A percentile compares a stretch with the other conserved stretches of the same genome.
These are phyloP conservation scores for Paramecium sexaurelia DNA, from an alignment of 73 alveolate species.

Conservation along the genomic window DNA sequence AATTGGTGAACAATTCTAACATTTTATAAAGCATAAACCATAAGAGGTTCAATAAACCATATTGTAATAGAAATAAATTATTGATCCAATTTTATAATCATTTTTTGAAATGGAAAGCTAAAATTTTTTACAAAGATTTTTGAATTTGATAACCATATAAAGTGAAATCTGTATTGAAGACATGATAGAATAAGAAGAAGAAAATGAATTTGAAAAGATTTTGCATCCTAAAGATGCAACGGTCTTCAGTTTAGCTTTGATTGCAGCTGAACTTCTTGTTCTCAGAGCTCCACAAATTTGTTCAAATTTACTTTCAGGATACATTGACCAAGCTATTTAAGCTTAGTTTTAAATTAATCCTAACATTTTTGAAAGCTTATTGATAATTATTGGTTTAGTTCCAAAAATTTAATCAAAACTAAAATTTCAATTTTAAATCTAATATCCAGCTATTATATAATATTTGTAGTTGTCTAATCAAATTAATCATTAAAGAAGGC, in stretches of 20 bases:
- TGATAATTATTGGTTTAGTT: not conserved
- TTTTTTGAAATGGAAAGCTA: not conserved
- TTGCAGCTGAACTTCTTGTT: not conserved
- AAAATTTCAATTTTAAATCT: not conserved
- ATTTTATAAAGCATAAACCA: not conserved
- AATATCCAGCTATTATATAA: not conserved
- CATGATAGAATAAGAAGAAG: conserved; percentile 23
- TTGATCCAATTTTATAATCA: not conserved
- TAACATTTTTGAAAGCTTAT: not conserved
- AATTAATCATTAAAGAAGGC: not conserved
- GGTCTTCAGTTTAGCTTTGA: not conserved
- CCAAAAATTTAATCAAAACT: not conserved
- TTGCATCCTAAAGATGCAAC: not conserved
- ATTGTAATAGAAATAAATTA: not conserved
- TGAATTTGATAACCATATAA: not conserved
- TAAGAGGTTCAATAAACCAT: too few species aligned
- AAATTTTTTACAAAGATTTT: not conserved
- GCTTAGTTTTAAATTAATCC: conserved; percentile 7
- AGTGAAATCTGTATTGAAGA: conserved; percentile 16
- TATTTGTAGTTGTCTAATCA: not conserved
- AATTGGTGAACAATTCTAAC: not conserved
- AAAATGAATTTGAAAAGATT: conserved; percentile 2
- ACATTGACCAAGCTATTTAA: not conserved
- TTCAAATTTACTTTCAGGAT: not conserved
- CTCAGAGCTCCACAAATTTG: not conserved